A percentile compares a stretch with the other conserved stretches of the same genome.
These are phyloP conservation scores for Tuber aestivum DNA, from an alignment of 495 filamentous ascomycete species.

Conservation along the genomic window DNA sequence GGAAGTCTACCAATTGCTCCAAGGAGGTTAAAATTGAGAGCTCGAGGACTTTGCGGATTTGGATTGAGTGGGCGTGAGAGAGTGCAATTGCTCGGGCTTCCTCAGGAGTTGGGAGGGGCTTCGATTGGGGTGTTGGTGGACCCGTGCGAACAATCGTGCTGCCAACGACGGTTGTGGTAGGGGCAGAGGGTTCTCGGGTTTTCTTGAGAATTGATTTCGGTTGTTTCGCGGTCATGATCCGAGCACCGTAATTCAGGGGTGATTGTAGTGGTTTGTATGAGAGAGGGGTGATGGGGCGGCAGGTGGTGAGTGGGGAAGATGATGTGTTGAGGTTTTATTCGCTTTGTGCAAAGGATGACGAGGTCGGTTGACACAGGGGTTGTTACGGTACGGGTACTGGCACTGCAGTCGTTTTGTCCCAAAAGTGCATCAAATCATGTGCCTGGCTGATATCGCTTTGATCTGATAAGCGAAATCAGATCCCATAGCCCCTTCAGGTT, in stretches of 20 bases:
- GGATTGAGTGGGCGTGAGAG: conserved; percentile 71
- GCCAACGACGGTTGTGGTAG: conserved; percentile 30
- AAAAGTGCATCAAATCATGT: neutral
- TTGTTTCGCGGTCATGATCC: conserved; percentile 37
- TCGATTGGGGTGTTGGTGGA: conserved; percentile 39
- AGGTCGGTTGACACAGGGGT: neutral
- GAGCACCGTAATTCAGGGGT: neutral
- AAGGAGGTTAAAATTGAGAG: conserved; percentile 62
- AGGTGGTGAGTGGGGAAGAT: neutral
- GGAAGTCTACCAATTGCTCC: conserved; percentile 60
- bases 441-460: neutral
- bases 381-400: neutral
- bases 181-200: conserved; percentile 44
- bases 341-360: neutral
- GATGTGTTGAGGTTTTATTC: conserved; percentile 6
- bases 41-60: conserved; percentile 69
- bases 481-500: neutral
- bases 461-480: neutral
- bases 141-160: conserved; percentile 34
- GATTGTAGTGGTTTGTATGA: neutral
- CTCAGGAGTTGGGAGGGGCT: conserved; percentile 47
- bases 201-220: conserved; percentile 58
- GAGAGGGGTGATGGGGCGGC: neutral
- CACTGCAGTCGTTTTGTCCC: neutral
- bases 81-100: conserved; percentile 60